phyloP scores from a whole-genome alignment of 352 stramenopile species.

The Globisporangium nagaii region DNA sequence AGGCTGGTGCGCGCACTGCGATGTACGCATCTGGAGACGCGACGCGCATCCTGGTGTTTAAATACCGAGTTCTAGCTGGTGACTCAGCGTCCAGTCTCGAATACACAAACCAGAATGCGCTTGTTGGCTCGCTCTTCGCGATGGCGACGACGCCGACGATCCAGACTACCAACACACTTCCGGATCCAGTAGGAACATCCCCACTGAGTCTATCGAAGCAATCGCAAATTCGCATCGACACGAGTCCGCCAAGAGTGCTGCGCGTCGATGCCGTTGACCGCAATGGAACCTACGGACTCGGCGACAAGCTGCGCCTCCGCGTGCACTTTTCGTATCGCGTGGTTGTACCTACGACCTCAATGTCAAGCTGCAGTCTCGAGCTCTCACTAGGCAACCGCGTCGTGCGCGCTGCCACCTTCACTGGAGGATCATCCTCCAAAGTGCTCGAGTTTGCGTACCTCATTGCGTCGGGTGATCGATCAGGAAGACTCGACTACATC shows the following conservation, averaged over 20 bases:
- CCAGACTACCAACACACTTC: slow-evolving; percentile 21
- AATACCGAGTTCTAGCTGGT: slow-evolving; percentile 34
- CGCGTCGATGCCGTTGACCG: slow-evolving; percentile 20
- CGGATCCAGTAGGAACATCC: slow-evolving; percentile 16
- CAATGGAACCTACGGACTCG: slow-evolving; percentile 41
- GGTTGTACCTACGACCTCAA: slow-evolving; percentile 7
- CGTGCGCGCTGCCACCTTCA: slow-evolving; percentile 30
- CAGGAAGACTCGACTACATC: slow-evolving; percentile 45
- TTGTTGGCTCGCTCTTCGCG: slow-evolving; percentile 37
- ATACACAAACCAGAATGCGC: slow-evolving; percentile 25
- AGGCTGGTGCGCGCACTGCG: slow-evolving; percentile 14
- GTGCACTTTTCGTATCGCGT: slow-evolving; percentile 56
- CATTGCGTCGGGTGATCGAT: slow-evolving; percentile 38
- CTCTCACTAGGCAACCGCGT: slow-evolving; percentile 32
- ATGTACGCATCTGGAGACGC: slow-evolving; percentile 39
- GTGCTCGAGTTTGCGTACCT: slow-evolving; percentile 53
- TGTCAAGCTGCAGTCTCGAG: slow-evolving; percentile 28
- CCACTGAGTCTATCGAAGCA: slow-evolving; percentile 32
- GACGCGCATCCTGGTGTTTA: slow-evolving; percentile 36
- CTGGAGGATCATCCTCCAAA: slow-evolving; percentile 39
- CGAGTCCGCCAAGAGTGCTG: slow-evolving; percentile 31
- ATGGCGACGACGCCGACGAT: slow-evolving; percentile 36
- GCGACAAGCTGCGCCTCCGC: slow-evolving; percentile 30
- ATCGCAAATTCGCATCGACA: slow-evolving; percentile 29
- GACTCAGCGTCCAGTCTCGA: slow-evolving; percentile 29